A percentile compares a stretch with the other conserved stretches of the same genome.
Evolutionary conservation across 2,329 filamentous ascomycete species (phyloP).

Genomic region (Bipolaris sorokiniana): DNA sequence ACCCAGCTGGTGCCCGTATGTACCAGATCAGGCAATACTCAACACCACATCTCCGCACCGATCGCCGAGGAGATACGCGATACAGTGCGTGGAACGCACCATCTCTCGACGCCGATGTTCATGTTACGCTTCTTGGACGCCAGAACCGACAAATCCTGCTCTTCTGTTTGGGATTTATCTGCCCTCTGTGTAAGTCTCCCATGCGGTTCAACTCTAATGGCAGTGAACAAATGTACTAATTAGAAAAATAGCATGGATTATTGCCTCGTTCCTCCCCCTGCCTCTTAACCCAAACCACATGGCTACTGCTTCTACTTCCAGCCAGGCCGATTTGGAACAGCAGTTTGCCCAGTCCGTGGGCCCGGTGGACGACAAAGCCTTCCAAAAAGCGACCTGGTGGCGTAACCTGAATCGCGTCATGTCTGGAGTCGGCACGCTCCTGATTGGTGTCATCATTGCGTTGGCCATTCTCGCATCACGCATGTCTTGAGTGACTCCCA

Average conservation of each 20-base stretch:
- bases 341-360: slow-evolving; percentile 54
- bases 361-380: slow-evolving; percentile 56
- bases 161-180: slow-evolving; percentile 78
- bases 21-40: slow-evolving; percentile 35
- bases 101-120: slow-evolving; percentile 68
- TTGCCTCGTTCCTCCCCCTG: slow-evolving; percentile 75
- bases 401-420: slow-evolving; percentile 67
- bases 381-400: slow-evolving; percentile 69
- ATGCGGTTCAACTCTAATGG: slow-evolving; percentile 10
- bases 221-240: slow-evolving; percentile 26
- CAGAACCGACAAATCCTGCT: slow-evolving; percentile 76
- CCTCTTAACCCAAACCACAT: slow-evolving; percentile 60
- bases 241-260: slow-evolving; percentile 70
- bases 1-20: slow-evolving; percentile 36
- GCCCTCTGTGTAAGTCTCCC: slow-evolving; percentile 62
- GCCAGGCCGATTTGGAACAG: slow-evolving; percentile 49
- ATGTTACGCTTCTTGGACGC: slow-evolving; percentile 66
- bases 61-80: slow-evolving; percentile 55
- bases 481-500: slow-evolving; percentile 31
- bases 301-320: slow-evolving; percentile 43
- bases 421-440: slow-evolving; percentile 62
- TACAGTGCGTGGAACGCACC: slow-evolving; percentile 75
- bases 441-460: slow-evolving; percentile 58
- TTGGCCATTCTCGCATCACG: slow-evolving; percentile 47
- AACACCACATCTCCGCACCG: slow-evolving; percentile 47